Conservation (phyloP, 2,329 filamentous ascomycete genomes). For the Botrytis elliptica region DNA sequence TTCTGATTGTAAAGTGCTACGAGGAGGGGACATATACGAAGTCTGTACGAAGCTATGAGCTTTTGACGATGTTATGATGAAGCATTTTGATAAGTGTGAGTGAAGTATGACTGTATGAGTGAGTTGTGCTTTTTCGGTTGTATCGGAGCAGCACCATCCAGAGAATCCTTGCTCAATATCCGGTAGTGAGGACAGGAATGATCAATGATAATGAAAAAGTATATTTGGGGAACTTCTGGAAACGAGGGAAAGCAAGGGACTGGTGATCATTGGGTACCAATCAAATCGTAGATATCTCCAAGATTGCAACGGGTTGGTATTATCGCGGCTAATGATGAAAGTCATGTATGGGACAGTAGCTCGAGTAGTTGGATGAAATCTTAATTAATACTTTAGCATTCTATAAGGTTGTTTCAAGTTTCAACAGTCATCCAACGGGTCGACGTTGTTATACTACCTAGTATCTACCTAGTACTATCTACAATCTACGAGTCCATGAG, state of each 20-base stretch:
- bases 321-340: background rate
- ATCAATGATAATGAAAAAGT: background rate
- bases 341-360: background rate
- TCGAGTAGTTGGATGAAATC: background rate
- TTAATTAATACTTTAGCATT: background rate
- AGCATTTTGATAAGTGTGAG: background rate
- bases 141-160: background rate
- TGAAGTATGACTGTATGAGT: background rate
- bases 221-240: slow-evolving; percentile 5
- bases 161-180: slow-evolving; percentile 5
- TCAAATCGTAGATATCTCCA: background rate
- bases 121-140: slow-evolving; percentile 6
- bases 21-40: background rate
- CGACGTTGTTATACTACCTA: no score
- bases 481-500: no score
- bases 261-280: slow-evolving; percentile 6
- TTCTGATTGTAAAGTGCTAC: background rate
- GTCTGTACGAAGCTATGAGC: background rate
- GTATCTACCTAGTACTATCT: no score
- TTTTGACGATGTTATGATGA: background rate
- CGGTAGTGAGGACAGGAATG: background rate
- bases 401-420: background rate
- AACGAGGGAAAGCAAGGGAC: background rate
- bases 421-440: background rate
- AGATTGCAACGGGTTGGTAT: slow-evolving; percentile 11